A percentile compares a stretch with the other conserved stretches of the same genome.
phyloP scores from a whole-genome alignment of 257 asterid genomes.

The Rubia yunnanensis region DNA sequence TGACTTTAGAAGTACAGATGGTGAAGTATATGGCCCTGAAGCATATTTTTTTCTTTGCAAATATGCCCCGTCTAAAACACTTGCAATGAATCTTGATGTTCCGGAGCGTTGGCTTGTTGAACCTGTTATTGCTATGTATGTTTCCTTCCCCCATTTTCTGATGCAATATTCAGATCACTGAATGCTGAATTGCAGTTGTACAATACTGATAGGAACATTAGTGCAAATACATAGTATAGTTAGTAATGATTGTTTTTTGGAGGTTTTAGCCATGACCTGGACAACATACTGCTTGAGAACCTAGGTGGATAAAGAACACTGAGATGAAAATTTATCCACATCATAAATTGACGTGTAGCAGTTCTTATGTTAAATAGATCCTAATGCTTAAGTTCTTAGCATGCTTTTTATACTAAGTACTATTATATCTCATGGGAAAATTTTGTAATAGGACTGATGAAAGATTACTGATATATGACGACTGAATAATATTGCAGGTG shows the following conservation, averaged over 20 bases:
- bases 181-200: background rate
- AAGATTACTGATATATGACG: background rate
- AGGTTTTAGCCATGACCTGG: constrained; percentile 76
- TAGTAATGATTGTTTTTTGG: background rate
- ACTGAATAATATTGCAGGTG: constrained; percentile 27
- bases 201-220: background rate
- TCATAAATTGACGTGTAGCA: background rate
- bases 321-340: constrained; percentile 32
- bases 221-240: background rate
- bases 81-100: constrained; percentile 98
- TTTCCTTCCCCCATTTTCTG: constrained; percentile 8
- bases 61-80: constrained; percentile 95
- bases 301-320: constrained; percentile 83
- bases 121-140: constrained; percentile 90
- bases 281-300: constrained; percentile 90
- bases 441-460: no score
- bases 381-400: constrained; percentile 7
- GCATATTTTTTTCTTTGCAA: constrained; percentile 94
- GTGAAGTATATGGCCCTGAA: constrained; percentile 68
- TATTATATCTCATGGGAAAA: no score
- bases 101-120: constrained; percentile 99
- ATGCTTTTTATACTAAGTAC: background rate
- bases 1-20: constrained; percentile 77
- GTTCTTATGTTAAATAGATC: constrained; percentile 9
- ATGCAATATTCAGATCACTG: background rate